A percentile compares a stretch with the other conserved stretches of the same genome.
Evolutionary conservation across 2,329 filamentous ascomycete species (phyloP).

Genomic region (Parascedosporium putredinis): DNA sequence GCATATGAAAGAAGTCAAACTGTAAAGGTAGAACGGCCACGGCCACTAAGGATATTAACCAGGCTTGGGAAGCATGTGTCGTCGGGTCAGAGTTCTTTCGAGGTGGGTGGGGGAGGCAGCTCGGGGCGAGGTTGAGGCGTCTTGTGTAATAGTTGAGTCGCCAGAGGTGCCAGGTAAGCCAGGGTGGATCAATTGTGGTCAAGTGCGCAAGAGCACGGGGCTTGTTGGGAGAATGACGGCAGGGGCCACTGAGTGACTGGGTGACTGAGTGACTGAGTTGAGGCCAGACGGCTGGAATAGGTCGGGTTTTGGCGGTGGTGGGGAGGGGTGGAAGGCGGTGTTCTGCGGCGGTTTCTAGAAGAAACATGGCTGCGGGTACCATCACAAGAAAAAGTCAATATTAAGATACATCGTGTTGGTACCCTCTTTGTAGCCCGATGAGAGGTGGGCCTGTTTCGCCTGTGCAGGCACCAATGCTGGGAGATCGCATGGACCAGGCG

Average conservation of each 20-base stretch:
- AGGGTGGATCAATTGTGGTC: too few relatives aligned
- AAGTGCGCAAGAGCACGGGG: background rate
- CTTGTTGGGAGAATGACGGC: too few relatives aligned
- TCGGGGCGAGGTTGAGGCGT: background rate
- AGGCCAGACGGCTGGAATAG: too few relatives aligned
- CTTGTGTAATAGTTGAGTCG: background rate
- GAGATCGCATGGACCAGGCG: background rate
- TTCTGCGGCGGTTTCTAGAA: constrained; percentile 3
- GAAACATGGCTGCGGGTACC: background rate
- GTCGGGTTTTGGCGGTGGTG: too few relatives aligned
- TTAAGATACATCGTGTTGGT: background rate
- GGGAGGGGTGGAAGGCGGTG: background rate
- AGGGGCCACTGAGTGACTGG: too few relatives aligned
- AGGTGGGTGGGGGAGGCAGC: background rate
- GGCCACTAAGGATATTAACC: background rate
- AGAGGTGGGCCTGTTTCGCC: background rate
- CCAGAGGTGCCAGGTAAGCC: too few relatives aligned
- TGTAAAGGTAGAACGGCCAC: background rate
- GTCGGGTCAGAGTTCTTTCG: background rate
- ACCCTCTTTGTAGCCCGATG: background rate
- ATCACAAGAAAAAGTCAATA: background rate
- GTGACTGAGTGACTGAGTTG: too few relatives aligned
- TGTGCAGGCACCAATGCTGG: background rate
- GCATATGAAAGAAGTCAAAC: too few relatives aligned
- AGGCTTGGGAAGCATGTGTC: background rate